Evolutionary conservation across 306 rosid genomes (phyloP).

Genomic region (Vigna nakashimae): DNA sequence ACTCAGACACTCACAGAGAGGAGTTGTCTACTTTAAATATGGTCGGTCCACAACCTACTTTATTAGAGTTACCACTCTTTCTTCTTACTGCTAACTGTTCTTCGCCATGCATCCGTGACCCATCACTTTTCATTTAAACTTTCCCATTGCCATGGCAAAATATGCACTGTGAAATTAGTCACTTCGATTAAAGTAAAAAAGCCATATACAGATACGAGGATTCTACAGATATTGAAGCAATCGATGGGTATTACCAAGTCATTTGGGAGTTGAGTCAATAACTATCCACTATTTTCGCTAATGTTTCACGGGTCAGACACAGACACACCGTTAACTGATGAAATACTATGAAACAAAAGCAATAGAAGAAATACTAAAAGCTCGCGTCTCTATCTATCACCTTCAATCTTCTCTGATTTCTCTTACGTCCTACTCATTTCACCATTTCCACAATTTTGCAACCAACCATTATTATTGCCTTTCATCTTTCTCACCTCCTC

Average conservation of each 20-base stretch:
- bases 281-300: background rate
- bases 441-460: slow-evolving; percentile 58
- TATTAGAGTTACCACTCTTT: slow-evolving; percentile 6
- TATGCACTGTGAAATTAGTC: background rate
- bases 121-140: slow-evolving; percentile 34
- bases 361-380: slow-evolving; percentile 17
- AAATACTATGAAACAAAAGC: slow-evolving; percentile 31
- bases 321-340: background rate
- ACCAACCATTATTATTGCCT: slow-evolving; percentile 43
- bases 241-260: background rate
- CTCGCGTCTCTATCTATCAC: slow-evolving; percentile 44
- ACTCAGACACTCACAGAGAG: background rate
- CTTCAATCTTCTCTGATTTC: slow-evolving; percentile 46
- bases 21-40: slow-evolving; percentile 7
- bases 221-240: background rate
- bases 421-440: slow-evolving; percentile 62
- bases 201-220: background rate
- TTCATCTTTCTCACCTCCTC: slow-evolving; percentile 37
- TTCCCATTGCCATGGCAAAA: background rate
- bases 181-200: background rate
- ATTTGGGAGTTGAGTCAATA: slow-evolving; percentile 12
- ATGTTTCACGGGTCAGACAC: background rate
- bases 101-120: slow-evolving; percentile 33
- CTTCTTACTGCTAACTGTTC: background rate
- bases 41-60: slow-evolving; percentile 30